Evolutionary conservation across 345 rosid species (phyloP).

Genomic region (Arabis alpina): DNA sequence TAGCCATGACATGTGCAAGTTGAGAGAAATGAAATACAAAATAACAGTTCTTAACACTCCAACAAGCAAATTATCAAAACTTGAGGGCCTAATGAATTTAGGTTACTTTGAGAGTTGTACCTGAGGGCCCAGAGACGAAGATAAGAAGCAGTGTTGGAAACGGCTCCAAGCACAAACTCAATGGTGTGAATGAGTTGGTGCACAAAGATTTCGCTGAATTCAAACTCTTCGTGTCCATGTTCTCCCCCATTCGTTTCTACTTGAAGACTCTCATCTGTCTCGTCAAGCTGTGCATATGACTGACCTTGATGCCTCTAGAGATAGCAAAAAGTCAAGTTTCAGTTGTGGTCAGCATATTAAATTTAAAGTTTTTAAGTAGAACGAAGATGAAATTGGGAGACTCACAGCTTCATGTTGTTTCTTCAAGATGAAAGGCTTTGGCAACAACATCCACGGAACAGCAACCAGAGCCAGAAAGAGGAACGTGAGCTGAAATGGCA

Average conservation of each 20-base stretch:
- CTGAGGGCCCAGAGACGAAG: conserved; percentile 99
- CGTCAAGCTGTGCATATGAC: conserved; percentile 60
- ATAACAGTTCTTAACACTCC: too few species aligned
- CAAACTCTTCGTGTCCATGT: conserved; percentile 85
- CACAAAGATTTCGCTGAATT: conserved; percentile 94
- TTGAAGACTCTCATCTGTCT: conserved; percentile 78
- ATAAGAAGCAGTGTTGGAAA: conserved; percentile 97
- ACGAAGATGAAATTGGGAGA: conserved; percentile 14
- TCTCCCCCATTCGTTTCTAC: conserved; percentile 53
- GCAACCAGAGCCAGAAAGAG: conserved; percentile 83
- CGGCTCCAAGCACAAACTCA: conserved; percentile 98
- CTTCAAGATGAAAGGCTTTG: conserved; percentile 92
- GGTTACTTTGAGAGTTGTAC: conserved; percentile 38
- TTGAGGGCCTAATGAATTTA: too few species aligned
- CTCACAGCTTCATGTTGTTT: conserved; percentile 80
- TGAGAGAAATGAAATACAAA: too few species aligned
- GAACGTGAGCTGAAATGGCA: conserved; percentile 60
- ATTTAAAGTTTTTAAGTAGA: background rate
- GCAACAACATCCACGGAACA: conserved; percentile 97
- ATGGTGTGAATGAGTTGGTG: conserved; percentile 97
- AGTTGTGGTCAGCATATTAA: conserved; percentile 2
- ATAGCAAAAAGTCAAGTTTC: conserved; percentile 17
- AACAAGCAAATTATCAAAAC: too few species aligned
- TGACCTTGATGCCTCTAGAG: conserved; percentile 87
- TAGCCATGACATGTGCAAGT: background rate